Evolutionary conservation across 305 asterid genomes (phyloP).

Genomic region (Stenogyne calaminthoides): DNA sequence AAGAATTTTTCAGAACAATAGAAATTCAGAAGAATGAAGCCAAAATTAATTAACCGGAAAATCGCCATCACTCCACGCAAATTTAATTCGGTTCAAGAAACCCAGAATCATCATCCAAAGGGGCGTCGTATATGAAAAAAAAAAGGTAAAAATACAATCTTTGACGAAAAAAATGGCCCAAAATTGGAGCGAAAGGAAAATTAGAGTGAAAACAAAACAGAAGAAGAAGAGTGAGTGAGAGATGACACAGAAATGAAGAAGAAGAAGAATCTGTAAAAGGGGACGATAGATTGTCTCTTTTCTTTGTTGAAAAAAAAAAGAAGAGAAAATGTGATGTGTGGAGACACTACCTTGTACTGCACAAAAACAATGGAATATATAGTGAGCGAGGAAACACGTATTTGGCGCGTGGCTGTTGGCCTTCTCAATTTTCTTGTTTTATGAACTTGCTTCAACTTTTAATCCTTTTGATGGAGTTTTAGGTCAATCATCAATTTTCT

Average conservation of each 20-base stretch:
- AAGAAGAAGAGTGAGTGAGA: constrained; percentile 13
- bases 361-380: background rate
- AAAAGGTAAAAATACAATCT: background rate
- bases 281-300: background rate
- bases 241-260: constrained; percentile 11
- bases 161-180: constrained; percentile 4
- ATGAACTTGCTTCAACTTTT: no score
- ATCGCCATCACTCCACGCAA: background rate
- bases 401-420: no score
- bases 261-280: background rate
- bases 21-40: no score
- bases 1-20: background rate
- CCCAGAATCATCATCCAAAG: background rate
- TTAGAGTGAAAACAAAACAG: background rate
- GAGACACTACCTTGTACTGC: constrained; percentile 1
- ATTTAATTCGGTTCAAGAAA: constrained; percentile 20
- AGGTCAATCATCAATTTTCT: no score
- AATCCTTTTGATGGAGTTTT: no score
- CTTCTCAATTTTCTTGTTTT: no score
- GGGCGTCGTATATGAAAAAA: background rate
- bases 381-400: background rate
- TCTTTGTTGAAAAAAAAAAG: background rate
- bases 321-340: background rate
- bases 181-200: background rate
- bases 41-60: background rate